Evolutionary conservation across 1,284 basidiomycete genomes (phyloP).

Genomic region (Butyriboletus appendiculatus): DNA sequence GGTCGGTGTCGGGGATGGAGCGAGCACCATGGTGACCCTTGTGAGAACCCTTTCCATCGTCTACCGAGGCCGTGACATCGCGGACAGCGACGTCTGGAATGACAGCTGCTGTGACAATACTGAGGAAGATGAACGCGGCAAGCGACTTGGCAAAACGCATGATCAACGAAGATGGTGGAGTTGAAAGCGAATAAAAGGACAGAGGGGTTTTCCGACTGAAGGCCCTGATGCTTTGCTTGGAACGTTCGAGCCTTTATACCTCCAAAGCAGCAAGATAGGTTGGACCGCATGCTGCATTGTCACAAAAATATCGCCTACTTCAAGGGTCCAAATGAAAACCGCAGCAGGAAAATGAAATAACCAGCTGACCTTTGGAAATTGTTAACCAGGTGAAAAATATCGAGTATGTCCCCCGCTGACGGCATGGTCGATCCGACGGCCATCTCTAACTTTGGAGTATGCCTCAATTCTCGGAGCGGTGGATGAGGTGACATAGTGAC

Average conservation of each 20-base stretch:
- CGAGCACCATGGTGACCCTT: background rate
- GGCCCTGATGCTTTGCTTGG: background rate
- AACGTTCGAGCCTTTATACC: conserved; percentile 2
- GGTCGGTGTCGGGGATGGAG: background rate
- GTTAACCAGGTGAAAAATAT: too few relatives aligned
- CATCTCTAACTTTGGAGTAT: too few relatives aligned
- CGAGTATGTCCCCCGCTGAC: too few relatives aligned
- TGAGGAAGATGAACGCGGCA: conserved; percentile 14
- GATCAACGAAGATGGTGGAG: background rate
- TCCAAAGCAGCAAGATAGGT: background rate
- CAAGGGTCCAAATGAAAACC: background rate
- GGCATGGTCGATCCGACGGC: too few relatives aligned
- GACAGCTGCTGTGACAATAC: background rate
- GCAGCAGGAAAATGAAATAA: background rate
- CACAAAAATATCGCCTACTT: conserved; percentile 1
- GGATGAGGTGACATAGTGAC: too few relatives aligned
- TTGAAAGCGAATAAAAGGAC: background rate
- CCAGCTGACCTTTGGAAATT: too few relatives aligned
- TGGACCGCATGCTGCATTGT: background rate
- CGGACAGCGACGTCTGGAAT: background rate
- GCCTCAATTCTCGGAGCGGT: too few relatives aligned
- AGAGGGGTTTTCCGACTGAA: background rate
- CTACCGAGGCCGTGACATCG: background rate
- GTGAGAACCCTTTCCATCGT: background rate
- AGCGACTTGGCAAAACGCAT: conserved; percentile 18